Conservation (phyloP, 176 grass and related monocot species). For the Lolium rigidum region DNA sequence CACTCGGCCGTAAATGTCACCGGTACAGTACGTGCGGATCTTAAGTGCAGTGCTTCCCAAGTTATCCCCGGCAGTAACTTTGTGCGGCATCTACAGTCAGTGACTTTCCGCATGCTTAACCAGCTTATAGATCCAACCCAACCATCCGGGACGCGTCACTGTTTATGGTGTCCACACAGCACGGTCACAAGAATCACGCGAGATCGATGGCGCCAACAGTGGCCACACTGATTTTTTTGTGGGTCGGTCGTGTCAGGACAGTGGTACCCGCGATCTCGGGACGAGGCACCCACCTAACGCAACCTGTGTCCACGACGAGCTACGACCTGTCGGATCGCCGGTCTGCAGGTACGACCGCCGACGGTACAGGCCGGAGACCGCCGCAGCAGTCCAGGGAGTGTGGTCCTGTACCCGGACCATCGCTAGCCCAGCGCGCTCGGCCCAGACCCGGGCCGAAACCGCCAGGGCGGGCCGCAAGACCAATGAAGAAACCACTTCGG, state of each 20-base stretch:
- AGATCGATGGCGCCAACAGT: not conserved
- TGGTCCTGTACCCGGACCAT: no score
- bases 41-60: not conserved
- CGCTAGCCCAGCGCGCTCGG: no score
- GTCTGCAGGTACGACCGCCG: not conserved
- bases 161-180: no score
- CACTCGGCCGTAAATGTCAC: not conserved
- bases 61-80: not conserved
- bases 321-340: conserved; percentile 23
- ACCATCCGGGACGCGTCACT: no score
- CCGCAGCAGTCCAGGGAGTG: not conserved
- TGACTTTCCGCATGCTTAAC: not conserved
- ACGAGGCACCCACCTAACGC: not conserved
- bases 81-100: not conserved
- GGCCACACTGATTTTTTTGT: not conserved
- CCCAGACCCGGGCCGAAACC: no score
- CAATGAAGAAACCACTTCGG: no score
- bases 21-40: not conserved
- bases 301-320: not conserved
- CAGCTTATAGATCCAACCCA: no score
- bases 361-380: not conserved
- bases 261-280: not conserved
- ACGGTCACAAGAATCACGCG: no score
- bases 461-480: no score
- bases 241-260: not conserved